Base-by-base conservation (phyloP, 1,284 basidiomycete genomes). In the Trichosporon coremiiforme region DNA sequence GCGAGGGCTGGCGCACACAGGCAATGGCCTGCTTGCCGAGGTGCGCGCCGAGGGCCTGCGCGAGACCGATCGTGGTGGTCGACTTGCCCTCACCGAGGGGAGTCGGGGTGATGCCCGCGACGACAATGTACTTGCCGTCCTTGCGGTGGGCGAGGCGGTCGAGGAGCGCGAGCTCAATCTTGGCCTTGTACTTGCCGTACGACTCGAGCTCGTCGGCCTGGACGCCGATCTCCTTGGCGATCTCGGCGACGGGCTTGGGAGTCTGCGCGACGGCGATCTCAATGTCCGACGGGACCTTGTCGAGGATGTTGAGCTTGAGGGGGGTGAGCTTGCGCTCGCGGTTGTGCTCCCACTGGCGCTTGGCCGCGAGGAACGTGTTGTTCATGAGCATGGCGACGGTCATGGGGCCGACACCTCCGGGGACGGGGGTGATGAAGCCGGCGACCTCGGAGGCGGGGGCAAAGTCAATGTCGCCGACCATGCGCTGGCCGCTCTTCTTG, bases 31-130 rank as follows among this genome's bases (percentile, higher is more conserved):
- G 90, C 74, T 96, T 94, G 73, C 90, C 90, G 47, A 99, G 88
- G 81, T 98, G 95, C 64, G 95, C 96, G 70, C 95, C 95, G 72
- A 99, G 88, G 33, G 96, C 96, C 84, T 99, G 96, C 5, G 94
- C 94, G 69, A 99, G 88, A 80, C 96, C 96, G 75, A 99, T 95
- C 17, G 97, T 98, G 1, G 97, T 99, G 13, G 96, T 99, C 13
- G 95, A 98, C 85, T 99, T 99, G 72, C 96, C 97, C 86, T 99
- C 96, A 66, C 96, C 96, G 55, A 99, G 88, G 17, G 96, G 97
- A 7, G 96, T 99, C 2, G 97, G 96, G 0, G 97, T 99, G 80
- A 99, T 99, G 71, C 95, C 96, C 64, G 97, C 90, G 64, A 99
- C 91, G 76, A 99, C 89, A 75, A 99, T 93, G 82, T 99, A 99